Evolutionary conservation across 2,329 filamentous ascomycete species (phyloP).

Genomic region (Diaporthe vaccinii): DNA sequence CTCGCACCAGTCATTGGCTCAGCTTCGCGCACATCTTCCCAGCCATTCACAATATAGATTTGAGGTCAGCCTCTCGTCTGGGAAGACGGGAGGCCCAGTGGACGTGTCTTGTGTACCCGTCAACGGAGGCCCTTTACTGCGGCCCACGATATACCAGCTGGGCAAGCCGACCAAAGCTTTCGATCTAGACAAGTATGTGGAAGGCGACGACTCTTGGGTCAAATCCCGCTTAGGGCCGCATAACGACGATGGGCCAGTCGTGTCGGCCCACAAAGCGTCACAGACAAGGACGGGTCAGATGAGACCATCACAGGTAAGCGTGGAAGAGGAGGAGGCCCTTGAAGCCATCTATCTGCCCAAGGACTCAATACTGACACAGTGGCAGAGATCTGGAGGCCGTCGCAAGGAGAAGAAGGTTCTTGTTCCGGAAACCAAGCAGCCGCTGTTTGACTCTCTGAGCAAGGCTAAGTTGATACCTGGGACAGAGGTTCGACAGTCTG

Average conservation of each 20-base stretch:
- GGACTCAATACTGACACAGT: not conserved
- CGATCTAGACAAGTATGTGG: conserved; percentile 58
- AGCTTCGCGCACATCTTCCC: conserved; percentile 64
- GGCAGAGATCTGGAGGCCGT: conserved; percentile 34
- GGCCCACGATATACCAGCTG: conserved; percentile 57
- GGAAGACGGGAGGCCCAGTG: conserved; percentile 55
- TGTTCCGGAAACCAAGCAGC: conserved; percentile 65
- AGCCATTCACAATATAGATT: conserved; percentile 61
- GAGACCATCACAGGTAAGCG: conserved; percentile 30
- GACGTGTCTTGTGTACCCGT: conserved; percentile 52
- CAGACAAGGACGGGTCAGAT: conserved; percentile 26
- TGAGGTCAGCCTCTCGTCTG: conserved; percentile 55
- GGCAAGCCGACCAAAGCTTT: conserved; percentile 59
- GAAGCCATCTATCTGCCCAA: not conserved
- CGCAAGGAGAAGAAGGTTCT: conserved; percentile 52
- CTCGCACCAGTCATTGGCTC: conserved; percentile 60
- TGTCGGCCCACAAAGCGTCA: conserved; percentile 18
- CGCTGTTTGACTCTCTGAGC: conserved; percentile 70
- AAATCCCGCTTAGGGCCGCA: conserved; percentile 57
- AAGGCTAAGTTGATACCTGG: conserved; percentile 65
- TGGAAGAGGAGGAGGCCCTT: not conserved
- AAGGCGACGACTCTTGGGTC: conserved; percentile 62
- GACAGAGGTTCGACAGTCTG: conserved; percentile 58
- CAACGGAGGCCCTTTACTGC: conserved; percentile 40
- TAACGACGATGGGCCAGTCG: conserved; percentile 46